Evolutionary conservation across 257 asterid genomes (phyloP), one percentile per base, ranked within the genome.

Genomic region (Solanum sitiens): DNA sequence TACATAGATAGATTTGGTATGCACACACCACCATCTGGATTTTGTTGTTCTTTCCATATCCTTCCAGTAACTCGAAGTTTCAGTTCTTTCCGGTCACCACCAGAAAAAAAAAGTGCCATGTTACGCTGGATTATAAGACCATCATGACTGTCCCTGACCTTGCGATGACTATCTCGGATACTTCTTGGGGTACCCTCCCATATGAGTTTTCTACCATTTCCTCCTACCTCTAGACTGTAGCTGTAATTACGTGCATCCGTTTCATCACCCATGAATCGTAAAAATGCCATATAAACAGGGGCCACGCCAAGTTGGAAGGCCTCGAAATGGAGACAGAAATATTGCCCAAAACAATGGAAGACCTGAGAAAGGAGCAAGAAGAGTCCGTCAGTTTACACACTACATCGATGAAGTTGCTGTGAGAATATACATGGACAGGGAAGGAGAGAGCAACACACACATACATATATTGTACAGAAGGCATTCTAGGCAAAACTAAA

Each of bases 111-210:
- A 39, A 95, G 96, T n/a, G 98, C 97, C 96, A 95, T 92, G 91
- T 94, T 94, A 40, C 98, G 89, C 88, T 95, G 98, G 83, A 95
- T 95, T 7, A 95, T 92, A 67, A 95, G 98, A 25, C 98, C 98
- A 40, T 95, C 98, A 35, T 94, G 97, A 87, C 98, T 95, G 88
- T 95, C 98, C 84, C 97, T 92, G 2, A 95, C 97, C 88, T 95
- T 95, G 32, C 96, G 95, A 88, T 95, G 98, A 87, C 97, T 91
- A 91, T 94, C 98, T 65, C 98, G 89, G 75, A 94, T 83, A 93
- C 98, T 95, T 86, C 98, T 89, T 37, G 98, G 98, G 33, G 98
- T 95, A 25, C 98, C 98, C 73, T 95, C 98, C 96, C 96, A 94
- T 76, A 88, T 90, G 42, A 94, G 94, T 90, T 94, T 94, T 76